Conservation (phyloP, 257 asterid genomes). For the Solanum megistacrolobum region DNA sequence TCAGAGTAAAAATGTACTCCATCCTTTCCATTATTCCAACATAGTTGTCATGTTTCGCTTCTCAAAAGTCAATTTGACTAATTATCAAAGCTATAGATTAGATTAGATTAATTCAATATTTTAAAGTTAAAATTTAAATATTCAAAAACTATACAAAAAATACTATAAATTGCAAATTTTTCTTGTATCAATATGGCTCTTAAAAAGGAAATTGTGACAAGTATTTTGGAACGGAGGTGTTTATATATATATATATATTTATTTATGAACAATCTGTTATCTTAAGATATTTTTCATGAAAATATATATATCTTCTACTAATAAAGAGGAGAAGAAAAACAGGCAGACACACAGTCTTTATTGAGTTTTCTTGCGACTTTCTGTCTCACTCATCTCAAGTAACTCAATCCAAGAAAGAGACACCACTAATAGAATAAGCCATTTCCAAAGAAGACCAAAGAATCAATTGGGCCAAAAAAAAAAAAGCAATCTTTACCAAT, state of each 20-base stretch:
- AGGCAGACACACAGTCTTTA: not conserved
- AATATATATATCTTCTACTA: not conserved
- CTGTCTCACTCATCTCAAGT: not conserved
- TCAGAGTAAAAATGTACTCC: not conserved
- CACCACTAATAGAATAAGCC: not conserved
- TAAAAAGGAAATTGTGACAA: not conserved
- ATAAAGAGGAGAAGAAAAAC: not conserved
- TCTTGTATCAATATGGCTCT: not conserved
- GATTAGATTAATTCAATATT: not conserved
- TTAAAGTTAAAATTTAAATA: not conserved
- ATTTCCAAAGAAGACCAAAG: not conserved
- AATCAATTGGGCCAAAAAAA: not conserved
- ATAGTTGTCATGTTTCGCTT: not conserved
- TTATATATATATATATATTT: not conserved
- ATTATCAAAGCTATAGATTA: not conserved
- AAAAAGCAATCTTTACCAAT: not conserved
- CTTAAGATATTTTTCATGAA: not conserved
- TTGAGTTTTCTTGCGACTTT: not conserved
- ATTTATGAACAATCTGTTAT: not conserved
- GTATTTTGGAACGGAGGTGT: not conserved
- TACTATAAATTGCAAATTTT: not conserved
- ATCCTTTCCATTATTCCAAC: not conserved
- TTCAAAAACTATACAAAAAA: not conserved
- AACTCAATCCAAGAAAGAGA: not conserved
- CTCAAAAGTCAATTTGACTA: not conserved